These are phyloP conservation scores for Leonotis leonurus DNA, from an alignment of 257 asterid species.

Conservation along the genomic window DNA sequence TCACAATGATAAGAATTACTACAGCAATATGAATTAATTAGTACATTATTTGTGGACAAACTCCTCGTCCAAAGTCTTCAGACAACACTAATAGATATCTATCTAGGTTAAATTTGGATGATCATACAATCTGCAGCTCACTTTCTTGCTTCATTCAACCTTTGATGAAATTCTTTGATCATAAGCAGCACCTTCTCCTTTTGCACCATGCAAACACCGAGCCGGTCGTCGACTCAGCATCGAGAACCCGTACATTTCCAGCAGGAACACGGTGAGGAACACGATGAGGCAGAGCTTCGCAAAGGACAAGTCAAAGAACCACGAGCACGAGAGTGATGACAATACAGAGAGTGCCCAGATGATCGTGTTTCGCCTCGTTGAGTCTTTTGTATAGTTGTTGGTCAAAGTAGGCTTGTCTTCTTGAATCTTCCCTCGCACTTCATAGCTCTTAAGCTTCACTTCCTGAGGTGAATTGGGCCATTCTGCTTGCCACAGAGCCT, in stretches of 20 bases:
- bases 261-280: conserved; percentile 29
- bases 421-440: conserved; percentile 23
- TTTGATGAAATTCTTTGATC: background rate
- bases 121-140: no score
- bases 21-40: no score
- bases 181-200: background rate
- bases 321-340: conserved; percentile 35
- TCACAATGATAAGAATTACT: no score
- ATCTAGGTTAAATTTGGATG: no score
- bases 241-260: conserved; percentile 27
- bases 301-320: conserved; percentile 35
- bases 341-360: conserved; percentile 19
- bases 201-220: background rate
- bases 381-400: background rate
- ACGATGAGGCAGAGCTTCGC: conserved; percentile 29
- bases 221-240: conserved; percentile 3
- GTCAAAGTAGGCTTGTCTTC: conserved; percentile 17
- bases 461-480: conserved; percentile 9
- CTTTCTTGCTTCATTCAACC: no score
- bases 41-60: no score
- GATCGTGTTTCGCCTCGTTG: conserved; percentile 19
- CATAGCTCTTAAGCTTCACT: conserved; percentile 19
- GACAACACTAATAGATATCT: background rate
- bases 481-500: conserved; percentile 34
- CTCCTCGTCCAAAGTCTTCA: no score